phyloP scores from a whole-genome alignment of 805 yeast genomes.

The Metschnikowia continentalis region DNA sequence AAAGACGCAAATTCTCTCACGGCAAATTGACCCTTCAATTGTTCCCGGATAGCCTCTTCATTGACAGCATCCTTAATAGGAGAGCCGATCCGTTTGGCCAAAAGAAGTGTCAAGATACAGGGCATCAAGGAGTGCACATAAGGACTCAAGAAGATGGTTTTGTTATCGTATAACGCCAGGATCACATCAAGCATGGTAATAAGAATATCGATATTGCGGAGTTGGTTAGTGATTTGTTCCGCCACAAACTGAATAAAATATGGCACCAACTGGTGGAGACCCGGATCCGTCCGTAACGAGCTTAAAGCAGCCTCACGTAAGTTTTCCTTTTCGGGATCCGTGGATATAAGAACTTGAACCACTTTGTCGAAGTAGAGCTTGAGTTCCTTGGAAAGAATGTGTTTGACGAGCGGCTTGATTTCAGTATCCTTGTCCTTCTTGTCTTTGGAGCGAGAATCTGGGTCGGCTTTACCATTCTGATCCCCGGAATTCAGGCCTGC shows the following conservation, averaged over 20 bases:
- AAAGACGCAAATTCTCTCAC: constrained; percentile 88
- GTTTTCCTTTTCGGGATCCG: constrained; percentile 51
- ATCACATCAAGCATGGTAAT: constrained; percentile 86
- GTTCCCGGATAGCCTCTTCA: constrained; percentile 23
- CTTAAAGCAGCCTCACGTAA: constrained; percentile 77
- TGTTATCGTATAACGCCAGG: constrained; percentile 77
- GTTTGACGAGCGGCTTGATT: constrained; percentile 89
- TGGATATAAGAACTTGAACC: constrained; percentile 66
- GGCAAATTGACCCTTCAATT: constrained; percentile 43
- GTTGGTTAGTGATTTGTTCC: constrained; percentile 87
- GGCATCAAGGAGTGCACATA: constrained; percentile 97
- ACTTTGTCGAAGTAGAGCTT: constrained; percentile 92
- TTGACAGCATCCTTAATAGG: constrained; percentile 34
- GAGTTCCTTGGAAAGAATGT: constrained; percentile 88
- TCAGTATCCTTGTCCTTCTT: constrained; percentile 46
- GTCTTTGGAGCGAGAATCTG: constrained; percentile 14
- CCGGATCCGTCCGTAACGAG: constrained; percentile 87
- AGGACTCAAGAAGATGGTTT: constrained; percentile 86
- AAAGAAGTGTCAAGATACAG: constrained; percentile 81
- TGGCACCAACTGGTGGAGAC: constrained; percentile 93
- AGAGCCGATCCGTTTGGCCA: constrained; percentile 84
- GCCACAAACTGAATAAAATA: constrained; percentile 94
- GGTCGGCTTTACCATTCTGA: constrained; percentile 25
- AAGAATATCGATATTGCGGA: constrained; percentile 64
- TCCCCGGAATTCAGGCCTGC: constrained; percentile 7